Evolutionary conservation across 345 rosid species (phyloP).

Genomic region (Garcia nutans): DNA sequence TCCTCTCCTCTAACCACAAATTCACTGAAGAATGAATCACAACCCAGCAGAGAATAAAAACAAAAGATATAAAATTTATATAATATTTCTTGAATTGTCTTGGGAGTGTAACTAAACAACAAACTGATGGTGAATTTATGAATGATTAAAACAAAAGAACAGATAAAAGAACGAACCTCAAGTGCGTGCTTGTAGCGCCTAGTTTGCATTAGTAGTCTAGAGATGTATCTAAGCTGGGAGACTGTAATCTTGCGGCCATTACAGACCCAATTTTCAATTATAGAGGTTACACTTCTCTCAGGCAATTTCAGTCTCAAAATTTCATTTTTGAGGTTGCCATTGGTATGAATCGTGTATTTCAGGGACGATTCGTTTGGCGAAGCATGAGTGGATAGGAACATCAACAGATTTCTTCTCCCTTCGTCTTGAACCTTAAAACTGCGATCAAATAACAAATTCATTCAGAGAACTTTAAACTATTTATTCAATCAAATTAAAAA

Average conservation of each 20-base stretch:
- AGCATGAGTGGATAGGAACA: constrained; percentile 32
- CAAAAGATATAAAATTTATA: neutral
- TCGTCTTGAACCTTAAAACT: neutral
- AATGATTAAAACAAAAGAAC: neutral
- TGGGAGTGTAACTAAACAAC: neutral
- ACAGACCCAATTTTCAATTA: constrained; percentile 39
- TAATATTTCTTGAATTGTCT: neutral
- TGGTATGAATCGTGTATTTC: neutral
- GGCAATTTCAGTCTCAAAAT: constrained; percentile 39
- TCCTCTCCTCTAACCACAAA: neutral
- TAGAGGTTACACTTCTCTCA: constrained; percentile 25
- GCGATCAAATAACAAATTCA: neutral
- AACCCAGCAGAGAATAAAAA: neutral
- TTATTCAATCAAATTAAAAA: neutral
- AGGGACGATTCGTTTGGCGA: constrained; percentile 1
- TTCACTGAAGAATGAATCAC: neutral
- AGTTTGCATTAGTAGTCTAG: constrained; percentile 33
- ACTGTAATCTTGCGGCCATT: constrained; percentile 38
- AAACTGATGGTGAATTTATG: neutral
- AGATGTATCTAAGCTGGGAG: constrained; percentile 45
- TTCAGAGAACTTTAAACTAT: neutral
- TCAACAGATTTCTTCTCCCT: constrained; percentile 5
- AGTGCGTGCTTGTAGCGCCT: constrained; percentile 49
- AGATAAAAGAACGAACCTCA: constrained; percentile 35
- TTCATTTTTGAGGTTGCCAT: constrained; percentile 22